Percentiles rank a stretch among this genome's conserved stretches.
Evolutionary conservation across 2,329 filamentous ascomycete genomes (phyloP).

Genomic region (Colletotrichum sp.): DNA sequence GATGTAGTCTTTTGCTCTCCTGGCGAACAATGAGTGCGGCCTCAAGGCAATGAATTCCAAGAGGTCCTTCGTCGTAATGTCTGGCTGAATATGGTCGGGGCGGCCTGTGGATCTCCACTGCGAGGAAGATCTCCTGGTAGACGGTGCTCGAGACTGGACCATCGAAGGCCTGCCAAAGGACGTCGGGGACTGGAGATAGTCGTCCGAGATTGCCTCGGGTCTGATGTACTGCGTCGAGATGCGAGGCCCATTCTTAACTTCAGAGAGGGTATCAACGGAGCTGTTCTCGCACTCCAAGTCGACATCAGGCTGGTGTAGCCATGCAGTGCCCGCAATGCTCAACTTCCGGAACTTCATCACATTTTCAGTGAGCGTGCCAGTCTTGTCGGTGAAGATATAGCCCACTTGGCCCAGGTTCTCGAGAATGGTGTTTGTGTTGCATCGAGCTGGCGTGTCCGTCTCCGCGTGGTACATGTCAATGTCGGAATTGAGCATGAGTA

Average conservation of each 20-base stretch:
- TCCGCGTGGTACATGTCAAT: constrained; percentile 89
- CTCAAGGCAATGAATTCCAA: constrained; percentile 77
- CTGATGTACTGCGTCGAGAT: constrained; percentile 1
- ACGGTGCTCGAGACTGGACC: constrained; percentile 28
- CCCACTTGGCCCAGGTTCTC: constrained; percentile 91
- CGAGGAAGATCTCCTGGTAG: constrained; percentile 49
- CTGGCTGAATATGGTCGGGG: constrained; percentile 55
- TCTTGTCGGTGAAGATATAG: constrained; percentile 94
- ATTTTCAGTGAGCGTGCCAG: constrained; percentile 92
- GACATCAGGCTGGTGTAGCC: constrained; percentile 82
- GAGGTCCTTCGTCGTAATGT: constrained; percentile 73
- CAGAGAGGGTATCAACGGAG: not conserved
- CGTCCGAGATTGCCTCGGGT: not conserved
- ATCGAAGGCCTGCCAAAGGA: constrained; percentile 23
- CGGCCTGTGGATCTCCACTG: constrained; percentile 54
- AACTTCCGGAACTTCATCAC: constrained; percentile 95
- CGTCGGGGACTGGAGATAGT: not conserved
- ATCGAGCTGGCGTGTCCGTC: constrained; percentile 84
- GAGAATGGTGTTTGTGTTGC: constrained; percentile 92
- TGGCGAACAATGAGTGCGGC: constrained; percentile 77
- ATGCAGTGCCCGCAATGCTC: constrained; percentile 86
- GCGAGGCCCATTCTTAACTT: not conserved
- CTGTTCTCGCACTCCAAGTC: constrained; percentile 35
- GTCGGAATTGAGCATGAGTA: constrained; percentile 80
- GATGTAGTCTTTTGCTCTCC: constrained; percentile 81